Evolutionary conservation across 2,329 filamentous ascomycete species (phyloP), one percentile per base, ranked within the genome.

Genomic region (Neonectria magnoliae): DNA sequence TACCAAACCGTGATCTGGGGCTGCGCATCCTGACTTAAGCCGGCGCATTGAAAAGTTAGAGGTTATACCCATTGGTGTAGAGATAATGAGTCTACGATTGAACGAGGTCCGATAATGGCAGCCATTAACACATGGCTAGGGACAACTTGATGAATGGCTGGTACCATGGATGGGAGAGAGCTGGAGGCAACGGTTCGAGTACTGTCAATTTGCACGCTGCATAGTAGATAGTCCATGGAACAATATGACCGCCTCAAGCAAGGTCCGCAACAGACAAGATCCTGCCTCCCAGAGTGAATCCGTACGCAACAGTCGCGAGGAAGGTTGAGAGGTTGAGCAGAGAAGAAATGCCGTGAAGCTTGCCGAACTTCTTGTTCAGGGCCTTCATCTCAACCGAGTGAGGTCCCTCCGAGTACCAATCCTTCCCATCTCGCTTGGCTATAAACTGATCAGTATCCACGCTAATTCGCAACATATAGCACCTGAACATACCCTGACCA

Each of bases 391-490:
- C 93, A 71, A 90, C 85, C 5, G 92, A 96, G 74, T 97, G 93
- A 42, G 93, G 92, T 1, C 90, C 86, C 57, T 87, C 82, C 68
- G 97, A 93, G 74, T 91, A 92, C 79, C 90, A 93, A 77, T 91
- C 92, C 85, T 97, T 98, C 59, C 93, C 93, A 76, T 98, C 95
- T 73, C 91, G 89, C 66, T 91, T 93, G 84, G 95, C 94, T 90
- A 65, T 47, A 59, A 10, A 50, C 29, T 54, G 4, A 42, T 77
- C 53, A 77, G 66, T 38, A 60, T 36, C 33, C 1, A 16, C 6
- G 2, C 13, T 1, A 11, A n/a, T 1, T n/a, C 10, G 29, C n/a
- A 22, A 13, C 7, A 25, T 29, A 16, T 36, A 10, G 11, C 47
- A 42, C 31, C 13, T 50, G 3, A 31, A 76, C 85, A 68, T 81